phyloP scores from a whole-genome alignment of 2,329 filamentous ascomycete genomes.

The Alternaria ethzedia region DNA sequence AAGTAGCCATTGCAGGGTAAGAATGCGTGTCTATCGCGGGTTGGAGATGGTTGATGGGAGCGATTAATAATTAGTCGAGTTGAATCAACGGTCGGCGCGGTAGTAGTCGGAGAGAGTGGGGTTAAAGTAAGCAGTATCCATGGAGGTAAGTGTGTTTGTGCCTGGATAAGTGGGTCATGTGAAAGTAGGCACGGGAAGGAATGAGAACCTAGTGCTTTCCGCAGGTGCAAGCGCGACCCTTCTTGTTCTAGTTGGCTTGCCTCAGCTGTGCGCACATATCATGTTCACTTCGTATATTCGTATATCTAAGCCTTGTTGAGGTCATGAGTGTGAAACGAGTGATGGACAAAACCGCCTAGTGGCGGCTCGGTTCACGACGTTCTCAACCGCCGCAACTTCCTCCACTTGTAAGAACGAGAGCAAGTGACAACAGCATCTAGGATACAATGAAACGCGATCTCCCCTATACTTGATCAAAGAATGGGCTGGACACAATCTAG shows the following conservation, averaged over 20 bases:
- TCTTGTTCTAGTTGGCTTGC: not conserved
- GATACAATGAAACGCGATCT: not conserved
- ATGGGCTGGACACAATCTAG: not conserved
- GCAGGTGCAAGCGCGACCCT: not conserved
- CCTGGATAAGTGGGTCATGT: not conserved
- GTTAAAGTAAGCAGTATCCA: not conserved
- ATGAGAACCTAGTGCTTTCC: not conserved
- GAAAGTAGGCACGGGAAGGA: not conserved
- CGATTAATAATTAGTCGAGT: not conserved
- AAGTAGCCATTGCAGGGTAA: slow-evolving; percentile 3
- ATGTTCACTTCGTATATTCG: not conserved
- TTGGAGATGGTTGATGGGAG: not conserved
- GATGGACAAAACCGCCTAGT: not conserved
- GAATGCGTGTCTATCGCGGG: not conserved
- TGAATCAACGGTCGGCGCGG: not conserved
- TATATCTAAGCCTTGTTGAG: not conserved
- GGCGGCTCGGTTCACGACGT: not conserved
- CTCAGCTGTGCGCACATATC: not conserved
- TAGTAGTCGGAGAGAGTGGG: not conserved
- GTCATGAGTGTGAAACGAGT: not conserved
- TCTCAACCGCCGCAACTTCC: not conserved
- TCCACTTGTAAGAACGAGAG: not conserved
- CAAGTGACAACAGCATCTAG: not conserved
- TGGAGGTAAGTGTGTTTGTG: not conserved
- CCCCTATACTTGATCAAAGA: not conserved